These are phyloP conservation scores for Zizania latifolia DNA, from an alignment of 176 grass and related monocot genomes.

Conservation along the genomic window DNA sequence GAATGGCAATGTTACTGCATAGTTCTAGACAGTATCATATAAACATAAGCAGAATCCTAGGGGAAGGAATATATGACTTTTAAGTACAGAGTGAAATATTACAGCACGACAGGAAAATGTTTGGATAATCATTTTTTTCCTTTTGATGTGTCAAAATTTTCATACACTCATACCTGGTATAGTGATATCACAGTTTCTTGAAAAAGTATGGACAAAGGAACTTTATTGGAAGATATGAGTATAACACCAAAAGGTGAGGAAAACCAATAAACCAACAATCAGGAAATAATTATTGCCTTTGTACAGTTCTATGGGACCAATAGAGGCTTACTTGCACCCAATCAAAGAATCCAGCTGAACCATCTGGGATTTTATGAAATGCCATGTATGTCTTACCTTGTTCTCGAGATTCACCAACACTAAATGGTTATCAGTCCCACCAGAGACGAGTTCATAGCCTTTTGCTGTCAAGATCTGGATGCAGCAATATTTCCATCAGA, in stretches of 20 bases:
- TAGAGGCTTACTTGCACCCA: no score
- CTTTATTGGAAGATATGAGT: no score
- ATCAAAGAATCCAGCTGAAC: no score
- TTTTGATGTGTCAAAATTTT: neutral
- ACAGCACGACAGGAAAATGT: neutral
- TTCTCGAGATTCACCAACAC: constrained; percentile 96
- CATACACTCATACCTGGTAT: neutral
- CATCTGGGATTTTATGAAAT: no score
- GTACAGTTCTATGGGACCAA: no score
- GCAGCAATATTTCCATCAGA: constrained; percentile 33
- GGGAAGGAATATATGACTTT: no score
- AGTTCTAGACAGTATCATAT: neutral
- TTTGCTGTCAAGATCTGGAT: constrained; percentile 54
- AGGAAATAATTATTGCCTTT: no score
- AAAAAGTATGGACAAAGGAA: no score
- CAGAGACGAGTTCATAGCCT: constrained; percentile 97
- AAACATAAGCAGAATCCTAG: no score
- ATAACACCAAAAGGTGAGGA: no score
- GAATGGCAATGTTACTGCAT: neutral
- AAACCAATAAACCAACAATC: no score
- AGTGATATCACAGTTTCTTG: neutral
- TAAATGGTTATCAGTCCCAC: constrained; percentile 98
- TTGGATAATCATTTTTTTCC: constrained; percentile 1
- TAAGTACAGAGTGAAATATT: constrained; percentile 6
- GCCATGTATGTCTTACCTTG: constrained; percentile 62